Percentiles rank a stretch among this genome's conserved stretches.
Conservation (phyloP, 1,139 yeast genomes). For the Candida tetrigidarum region DNA sequence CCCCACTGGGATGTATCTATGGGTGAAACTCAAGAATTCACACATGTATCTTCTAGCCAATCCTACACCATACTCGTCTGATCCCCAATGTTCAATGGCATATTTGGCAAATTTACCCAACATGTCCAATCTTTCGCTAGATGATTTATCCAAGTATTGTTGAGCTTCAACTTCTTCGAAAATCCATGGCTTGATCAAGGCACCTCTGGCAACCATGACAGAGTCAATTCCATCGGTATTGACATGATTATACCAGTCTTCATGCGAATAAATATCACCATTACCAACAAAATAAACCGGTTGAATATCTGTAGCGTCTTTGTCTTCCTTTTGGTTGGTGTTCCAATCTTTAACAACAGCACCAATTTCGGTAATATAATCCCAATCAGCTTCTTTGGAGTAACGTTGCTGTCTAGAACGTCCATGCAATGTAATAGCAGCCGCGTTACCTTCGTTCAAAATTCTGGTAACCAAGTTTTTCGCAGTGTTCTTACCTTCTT, state of each 20-base stretch:
- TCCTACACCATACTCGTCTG: constrained; percentile 92
- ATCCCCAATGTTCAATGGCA: constrained; percentile 98
- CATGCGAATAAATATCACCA: constrained; percentile 87
- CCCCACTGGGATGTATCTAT: constrained; percentile 93
- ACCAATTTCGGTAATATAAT: constrained; percentile 79
- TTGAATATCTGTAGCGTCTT: constrained; percentile 52
- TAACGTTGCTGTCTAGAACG: constrained; percentile 96
- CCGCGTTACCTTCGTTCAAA: constrained; percentile 77
- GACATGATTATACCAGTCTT: constrained; percentile 87
- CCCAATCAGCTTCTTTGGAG: constrained; percentile 93
- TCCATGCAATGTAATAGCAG: constrained; percentile 94
- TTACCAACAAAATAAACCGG: constrained; percentile 78
- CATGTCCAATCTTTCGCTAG: constrained; percentile 85
- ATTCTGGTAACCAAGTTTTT: constrained; percentile 70
- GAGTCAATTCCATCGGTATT: constrained; percentile 78
- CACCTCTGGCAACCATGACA: constrained; percentile 98
- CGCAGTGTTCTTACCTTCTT: constrained; percentile 88
- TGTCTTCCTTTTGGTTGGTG: constrained; percentile 52
- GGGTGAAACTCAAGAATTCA: constrained; percentile 93
- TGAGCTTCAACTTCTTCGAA: constrained; percentile 92
- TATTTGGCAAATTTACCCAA: constrained; percentile 68
- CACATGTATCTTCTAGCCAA: constrained; percentile 90
- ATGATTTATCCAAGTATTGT: constrained; percentile 88
- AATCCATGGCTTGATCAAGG: constrained; percentile 98
- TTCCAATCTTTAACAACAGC: constrained; percentile 65